Percentiles rank a stretch among this genome's conserved stretches.
Evolutionary conservation across 176 grass and related monocot genomes (phyloP).

Genomic region (Carex littledalei): DNA sequence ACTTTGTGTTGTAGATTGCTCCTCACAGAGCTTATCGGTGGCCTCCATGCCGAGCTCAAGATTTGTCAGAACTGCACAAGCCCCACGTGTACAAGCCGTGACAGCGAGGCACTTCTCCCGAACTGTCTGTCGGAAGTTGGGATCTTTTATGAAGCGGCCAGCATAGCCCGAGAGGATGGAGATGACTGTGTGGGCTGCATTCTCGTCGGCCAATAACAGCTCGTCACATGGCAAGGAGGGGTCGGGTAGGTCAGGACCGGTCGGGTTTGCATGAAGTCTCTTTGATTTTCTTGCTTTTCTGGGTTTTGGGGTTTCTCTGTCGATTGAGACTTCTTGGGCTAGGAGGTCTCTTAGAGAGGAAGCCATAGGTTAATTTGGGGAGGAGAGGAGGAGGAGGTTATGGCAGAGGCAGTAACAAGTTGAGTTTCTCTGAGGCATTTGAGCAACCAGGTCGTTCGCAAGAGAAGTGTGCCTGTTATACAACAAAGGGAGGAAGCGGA

Average conservation of each 20-base stretch:
- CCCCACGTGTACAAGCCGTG: constrained; percentile 26
- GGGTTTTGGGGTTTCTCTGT: not conserved
- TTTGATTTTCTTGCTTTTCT: not conserved
- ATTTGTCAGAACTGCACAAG: constrained; percentile 63
- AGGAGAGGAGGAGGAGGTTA: constrained; percentile 18
- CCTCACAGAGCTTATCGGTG: constrained; percentile 68
- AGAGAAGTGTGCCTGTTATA: not conserved
- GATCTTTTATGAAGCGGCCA: constrained; percentile 60
- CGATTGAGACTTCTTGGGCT: constrained; percentile 34
- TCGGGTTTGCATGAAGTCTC: not conserved
- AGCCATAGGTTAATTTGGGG: constrained; percentile 3
- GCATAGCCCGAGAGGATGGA: constrained; percentile 73
- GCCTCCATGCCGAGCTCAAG: constrained; percentile 89
- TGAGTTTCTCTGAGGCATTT: constrained; percentile 14
- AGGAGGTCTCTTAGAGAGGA: constrained; percentile 68
- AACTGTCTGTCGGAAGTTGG: constrained; percentile 44
- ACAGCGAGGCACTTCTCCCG: constrained; percentile 57
- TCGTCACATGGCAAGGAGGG: not conserved
- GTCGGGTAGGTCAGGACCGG: not conserved
- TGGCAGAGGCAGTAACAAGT: not conserved
- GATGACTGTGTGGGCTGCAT: constrained; percentile 40
- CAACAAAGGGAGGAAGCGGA: not conserved
- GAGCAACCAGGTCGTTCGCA: constrained; percentile 18
- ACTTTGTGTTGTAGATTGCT: constrained; percentile 23
- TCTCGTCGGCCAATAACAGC: not conserved